Conservation (phyloP, 73 alveolate genomes). For the Paramecium sonneborni region DNA sequence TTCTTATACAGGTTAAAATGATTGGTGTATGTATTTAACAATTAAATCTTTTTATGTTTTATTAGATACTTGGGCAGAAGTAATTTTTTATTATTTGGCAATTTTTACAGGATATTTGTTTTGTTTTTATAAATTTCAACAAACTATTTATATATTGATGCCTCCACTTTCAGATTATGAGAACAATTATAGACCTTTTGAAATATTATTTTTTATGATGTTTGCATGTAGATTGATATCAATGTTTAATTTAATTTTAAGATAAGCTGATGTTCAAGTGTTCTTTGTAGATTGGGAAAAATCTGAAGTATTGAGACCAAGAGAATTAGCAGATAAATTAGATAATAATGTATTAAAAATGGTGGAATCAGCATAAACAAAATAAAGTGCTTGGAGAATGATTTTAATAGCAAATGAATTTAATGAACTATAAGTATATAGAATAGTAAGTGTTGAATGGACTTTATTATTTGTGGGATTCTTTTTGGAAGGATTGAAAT, state of each 20-base stretch:
- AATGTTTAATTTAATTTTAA: conserved; percentile 72
- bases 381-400: conserved; percentile 91
- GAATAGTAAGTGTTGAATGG: conserved; percentile 79
- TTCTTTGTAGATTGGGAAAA: conserved; percentile 96
- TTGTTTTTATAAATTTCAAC: conserved; percentile 86
- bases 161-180: conserved; percentile 72
- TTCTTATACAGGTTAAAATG: conserved; percentile 46
- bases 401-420: conserved; percentile 93
- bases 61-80: conserved; percentile 80
- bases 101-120: conserved; percentile 87
- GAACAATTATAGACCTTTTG: conserved; percentile 77
- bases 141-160: conserved; percentile 82
- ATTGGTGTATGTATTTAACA: conserved; percentile 67
- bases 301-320: conserved; percentile 71
- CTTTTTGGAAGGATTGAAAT: conserved; percentile 74
- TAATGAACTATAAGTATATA: conserved; percentile 82
- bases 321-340: conserved; percentile 46
- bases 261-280: conserved; percentile 79
- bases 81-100: conserved; percentile 87
- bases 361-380: neutral
- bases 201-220: conserved; percentile 78
- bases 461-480: conserved; percentile 72
- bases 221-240: conserved; percentile 75
- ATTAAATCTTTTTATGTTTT: conserved; percentile 66
- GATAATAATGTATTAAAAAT: neutral